Evolutionary conservation across 2,329 filamentous ascomycete species (phyloP), one percentile per base, ranked within the genome.

Genomic region (Neopestalotiopsis sp.): DNA sequence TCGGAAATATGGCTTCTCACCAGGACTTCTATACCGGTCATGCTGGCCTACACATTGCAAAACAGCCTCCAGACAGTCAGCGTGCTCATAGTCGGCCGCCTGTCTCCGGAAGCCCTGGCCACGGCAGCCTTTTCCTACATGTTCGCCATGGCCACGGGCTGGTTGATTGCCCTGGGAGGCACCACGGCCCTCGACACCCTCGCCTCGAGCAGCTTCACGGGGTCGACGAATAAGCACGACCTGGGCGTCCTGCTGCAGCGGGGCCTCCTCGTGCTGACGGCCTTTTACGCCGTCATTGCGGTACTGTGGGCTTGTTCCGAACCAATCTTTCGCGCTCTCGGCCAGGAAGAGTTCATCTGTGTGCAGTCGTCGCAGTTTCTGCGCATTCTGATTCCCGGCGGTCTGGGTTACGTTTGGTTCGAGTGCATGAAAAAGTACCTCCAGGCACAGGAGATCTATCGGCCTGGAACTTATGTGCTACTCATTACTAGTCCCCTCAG

Each of bases 111-210:
- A 78, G 90, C 94, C 1, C 83, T 97, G 6, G 93, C 94, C 0
- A 93, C 92, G 0, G 91, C 93, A 1, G 94, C 94, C 0, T 97
- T 97, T 75, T 93, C 92, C 1, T 95, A 96, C 83, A 97, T 97
- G 94, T 97, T 97, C 74, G 94, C 94, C 67, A 94, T 95, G 92
- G 90, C 92, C 28, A 94, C 93, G 0, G 94, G 91, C 0, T 97
- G 94, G 94, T 86, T 97, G 49, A 92, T 97, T 69, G 94, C 91
- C 0, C 86, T 97, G 4, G 94, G 94, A 34, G 94, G 94, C 7
- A 95, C 93, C 0, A 97, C 93, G 1, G 94, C 94, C 0, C 86
- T 97, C 58, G 94, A 97, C 78, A 97, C 94, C 0, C 83, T 97
- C 30, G 94, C 93, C 1, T 95, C 93, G 0, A 93, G 91, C 61